Base-by-base conservation (phyloP, 768 basidiomycete species). In the Collybia sp. region DNA sequence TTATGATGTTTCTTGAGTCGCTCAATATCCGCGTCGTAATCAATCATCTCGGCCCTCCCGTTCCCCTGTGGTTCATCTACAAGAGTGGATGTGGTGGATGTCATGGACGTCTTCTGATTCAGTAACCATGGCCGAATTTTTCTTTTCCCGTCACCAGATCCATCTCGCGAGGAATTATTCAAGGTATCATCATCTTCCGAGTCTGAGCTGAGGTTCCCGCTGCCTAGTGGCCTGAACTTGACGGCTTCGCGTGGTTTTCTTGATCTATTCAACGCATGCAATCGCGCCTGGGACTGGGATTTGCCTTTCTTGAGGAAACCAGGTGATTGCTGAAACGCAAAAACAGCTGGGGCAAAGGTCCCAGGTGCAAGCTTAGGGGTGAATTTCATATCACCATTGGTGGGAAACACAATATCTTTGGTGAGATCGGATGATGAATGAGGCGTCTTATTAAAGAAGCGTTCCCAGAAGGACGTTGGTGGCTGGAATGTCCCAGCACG, bases 401-500 rank as follows among this genome's bases (percentile, higher is more conserved):
- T 25, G 25, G 25, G 25, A 25, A 25, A 25, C 4, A 25, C 25
- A 8, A 25, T 25, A 25, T 25, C 25, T 25, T 25, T 25, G 25
- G 25, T 25, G 8, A 25, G 25, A 25, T 8, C 25, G 4, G 25
- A 31, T 9, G 20, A 19, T 31, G 40, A n/a, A 25, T 10, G 11
- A 44, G 17, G 31, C 30, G 38, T 3, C 25, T 6, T 34, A 45
- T 46, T 12, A 35, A 25, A 73, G 15, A 77, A 44, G 31, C 72
- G 71, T 11, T 75, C 70, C 80, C 81, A 84, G 43, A 77, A 62
- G 0, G 78, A 73, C 0, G 62, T 59, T n/a, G 70, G 56, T 5
- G 83, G 83, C 25, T 64, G 62, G 66, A 84, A 85, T 0, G 61
- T 68, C 1, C 83, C 83, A 3, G 82, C 77, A 25, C 83, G 71